Percentiles rank a stretch among this genome's conserved stretches.
Evolutionary conservation across 2,329 filamentous ascomycete species (phyloP).

Genomic region (Biscogniauxia marginata): DNA sequence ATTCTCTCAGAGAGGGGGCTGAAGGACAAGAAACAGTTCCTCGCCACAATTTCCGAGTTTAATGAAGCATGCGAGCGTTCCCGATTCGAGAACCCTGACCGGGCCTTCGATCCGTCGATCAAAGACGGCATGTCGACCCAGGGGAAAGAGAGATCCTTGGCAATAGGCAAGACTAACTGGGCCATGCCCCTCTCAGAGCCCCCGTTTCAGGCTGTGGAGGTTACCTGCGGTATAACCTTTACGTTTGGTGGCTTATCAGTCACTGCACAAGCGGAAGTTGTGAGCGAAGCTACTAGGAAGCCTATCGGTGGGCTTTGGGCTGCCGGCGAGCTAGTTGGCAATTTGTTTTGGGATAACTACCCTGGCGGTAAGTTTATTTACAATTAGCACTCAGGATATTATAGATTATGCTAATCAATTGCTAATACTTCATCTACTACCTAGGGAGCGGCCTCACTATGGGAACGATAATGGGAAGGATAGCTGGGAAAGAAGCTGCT

Average conservation of each 20-base stretch:
- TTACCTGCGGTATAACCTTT: constrained; percentile 65
- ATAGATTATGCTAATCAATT: too few relatives aligned
- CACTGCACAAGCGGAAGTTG: constrained; percentile 52
- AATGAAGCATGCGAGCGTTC: constrained; percentile 55
- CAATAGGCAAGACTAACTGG: constrained; percentile 64
- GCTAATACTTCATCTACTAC: too few relatives aligned
- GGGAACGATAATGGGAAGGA: constrained; percentile 51
- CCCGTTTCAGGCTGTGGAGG: constrained; percentile 62
- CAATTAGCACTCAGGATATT: too few relatives aligned
- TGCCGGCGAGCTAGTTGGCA: constrained; percentile 65
- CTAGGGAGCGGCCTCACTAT: constrained; percentile 61
- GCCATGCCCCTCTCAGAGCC: constrained; percentile 54
- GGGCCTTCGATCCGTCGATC: constrained; percentile 57
- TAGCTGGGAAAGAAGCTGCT: constrained; percentile 39
- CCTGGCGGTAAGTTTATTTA: constrained; percentile 63
- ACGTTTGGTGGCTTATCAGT: constrained; percentile 65
- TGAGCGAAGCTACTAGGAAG: constrained; percentile 42
- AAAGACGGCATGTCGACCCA: constrained; percentile 63
- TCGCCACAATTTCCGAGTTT: constrained; percentile 53
- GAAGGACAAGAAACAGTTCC: constrained; percentile 42
- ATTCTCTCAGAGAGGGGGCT: constrained; percentile 48
- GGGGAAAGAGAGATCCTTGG: constrained; percentile 42
- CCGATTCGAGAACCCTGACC: constrained; percentile 42
- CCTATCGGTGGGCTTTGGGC: constrained; percentile 58
- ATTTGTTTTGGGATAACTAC: constrained; percentile 63